Percentiles rank a stretch among this genome's conserved stretches.
These are phyloP conservation scores for Beauveria asiatica DNA, from an alignment of 2,329 filamentous ascomycete genomes.

Conservation along the genomic window DNA sequence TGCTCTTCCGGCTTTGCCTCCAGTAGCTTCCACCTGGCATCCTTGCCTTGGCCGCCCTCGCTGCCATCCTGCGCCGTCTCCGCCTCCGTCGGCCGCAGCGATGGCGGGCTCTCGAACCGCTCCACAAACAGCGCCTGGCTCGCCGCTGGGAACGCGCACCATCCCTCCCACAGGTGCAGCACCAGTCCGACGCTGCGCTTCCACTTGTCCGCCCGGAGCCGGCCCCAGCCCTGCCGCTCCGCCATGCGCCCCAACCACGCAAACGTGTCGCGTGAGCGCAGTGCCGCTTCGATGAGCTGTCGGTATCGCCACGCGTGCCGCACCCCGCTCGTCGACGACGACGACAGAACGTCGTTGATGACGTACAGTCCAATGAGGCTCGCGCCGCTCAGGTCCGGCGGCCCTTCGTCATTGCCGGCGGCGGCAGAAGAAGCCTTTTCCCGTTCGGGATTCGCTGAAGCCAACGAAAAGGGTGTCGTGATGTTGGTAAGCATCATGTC, in stretches of 20 bases:
- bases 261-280: conserved; percentile 63
- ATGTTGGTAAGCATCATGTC: conserved; percentile 79
- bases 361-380: conserved; percentile 77
- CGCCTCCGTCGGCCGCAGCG: conserved; percentile 17
- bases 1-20: conserved; percentile 25
- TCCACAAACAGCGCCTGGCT: conserved; percentile 63
- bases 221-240: conserved; percentile 67
- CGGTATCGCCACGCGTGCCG: conserved; percentile 83
- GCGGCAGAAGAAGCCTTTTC: conserved; percentile 31
- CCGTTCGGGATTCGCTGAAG: conserved; percentile 56
- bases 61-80: conserved; percentile 22
- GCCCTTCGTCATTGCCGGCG: conserved; percentile 35
- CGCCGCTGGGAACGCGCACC: conserved; percentile 65
- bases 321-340: conserved; percentile 65
- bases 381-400: conserved; percentile 57
- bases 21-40: conserved; percentile 42
- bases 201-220: conserved; percentile 76
- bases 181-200: conserved; percentile 65
- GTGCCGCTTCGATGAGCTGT: conserved; percentile 65
- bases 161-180: conserved; percentile 62
- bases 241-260: conserved; percentile 67
- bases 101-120: conserved; percentile 63
- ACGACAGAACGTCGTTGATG: conserved; percentile 67
- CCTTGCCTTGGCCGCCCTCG: conserved; percentile 22
- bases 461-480: conserved; percentile 64